Evolutionary conservation across 371 early-diverging fungal genomes (phyloP), one percentile per base, ranked within the genome.

Genomic region (Actinomortierella wolfii): DNA sequence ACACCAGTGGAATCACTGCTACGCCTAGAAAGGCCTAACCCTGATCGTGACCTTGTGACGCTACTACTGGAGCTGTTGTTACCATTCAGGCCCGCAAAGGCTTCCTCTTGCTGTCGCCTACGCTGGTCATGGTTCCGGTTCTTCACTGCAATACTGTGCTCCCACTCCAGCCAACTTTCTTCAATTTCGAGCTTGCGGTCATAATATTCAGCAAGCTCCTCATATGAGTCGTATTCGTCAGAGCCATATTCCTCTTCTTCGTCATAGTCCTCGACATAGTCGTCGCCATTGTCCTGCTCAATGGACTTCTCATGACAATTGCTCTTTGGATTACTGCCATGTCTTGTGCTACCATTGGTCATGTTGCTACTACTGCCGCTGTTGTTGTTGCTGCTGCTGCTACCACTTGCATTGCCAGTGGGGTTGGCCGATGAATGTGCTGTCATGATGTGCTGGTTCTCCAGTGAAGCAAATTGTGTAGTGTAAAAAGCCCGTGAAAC

Each of bases 131-230:
- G 71, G 61, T 40, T 71, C 65, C 18, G 65, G 71, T 59, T 73
- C 40, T 62, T 63, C 49, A 56, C 60, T 11, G 57, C 47, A 13
- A 52, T n/a, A 29, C 62, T 62, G 5, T 60, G 60, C 8, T 66
- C 74, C 74, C 74, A 73, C 49, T 73, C 74, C 14, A 73, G 34
- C 74, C 74, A 73, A 15, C 67, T 67, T 15, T 73, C 59, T 45
- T 66, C 74, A 51, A 73, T 73, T n/a, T 47, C 63, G 20, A 59
- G 59, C 47, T 59, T 67, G 48, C 66, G 59, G n/a, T 65, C 67
- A 49, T 71, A 59, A 34, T 48, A 57, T 44, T 58, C 39, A 1
- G 56, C 73, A 6, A 51, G 50, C 41, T 71, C 67, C n/a, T 59
- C 62, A 7, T 71, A 56, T 9, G 73, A 62, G 54, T 73, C 67